Percentiles rank a stretch among this genome's conserved stretches.
Evolutionary conservation across 306 rosid species (phyloP).

Genomic region (Lathyrus sativus): DNA sequence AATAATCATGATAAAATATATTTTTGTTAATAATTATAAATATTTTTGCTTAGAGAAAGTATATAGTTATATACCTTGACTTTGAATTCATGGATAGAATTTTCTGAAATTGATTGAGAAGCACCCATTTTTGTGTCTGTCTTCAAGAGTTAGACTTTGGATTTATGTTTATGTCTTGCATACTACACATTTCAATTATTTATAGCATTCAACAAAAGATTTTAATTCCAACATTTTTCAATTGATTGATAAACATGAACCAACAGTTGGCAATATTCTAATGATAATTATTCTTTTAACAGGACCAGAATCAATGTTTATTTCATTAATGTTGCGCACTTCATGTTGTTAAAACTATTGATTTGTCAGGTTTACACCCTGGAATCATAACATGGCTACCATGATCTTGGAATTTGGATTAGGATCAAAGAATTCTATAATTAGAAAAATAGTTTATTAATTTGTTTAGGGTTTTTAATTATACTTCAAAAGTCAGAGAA

Average conservation of each 20-base stretch:
- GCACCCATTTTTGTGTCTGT: conserved; percentile 64
- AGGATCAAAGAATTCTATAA: not conserved
- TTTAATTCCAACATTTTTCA: not conserved
- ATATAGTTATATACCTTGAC: conserved; percentile 59
- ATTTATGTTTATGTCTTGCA: not conserved
- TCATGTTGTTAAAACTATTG: conserved; percentile 16
- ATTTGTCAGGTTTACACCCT: conserved; percentile 33
- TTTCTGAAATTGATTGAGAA: conserved; percentile 60
- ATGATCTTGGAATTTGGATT: conserved; percentile 12
- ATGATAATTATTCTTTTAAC: not conserved
- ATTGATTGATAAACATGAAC: conserved; percentile 6
- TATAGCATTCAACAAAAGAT: conserved; percentile 36
- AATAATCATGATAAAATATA: not conserved
- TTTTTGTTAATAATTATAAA: too few species aligned
- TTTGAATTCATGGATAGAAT: conserved; percentile 75
- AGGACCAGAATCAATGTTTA: conserved; percentile 5
- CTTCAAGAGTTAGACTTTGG: conserved; percentile 10
- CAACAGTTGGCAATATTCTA: conserved; percentile 13
- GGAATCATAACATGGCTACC: conserved; percentile 39
- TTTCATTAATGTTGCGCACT: conserved; percentile 26
- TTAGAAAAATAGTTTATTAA: not conserved
- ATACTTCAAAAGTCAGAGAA: not conserved
- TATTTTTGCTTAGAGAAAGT: too few species aligned
- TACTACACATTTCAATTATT: conserved; percentile 3
- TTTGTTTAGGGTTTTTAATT: not conserved